phyloP scores from a whole-genome alignment of 2,329 filamentous ascomycete genomes.

The Nannizzia gypsea region DNA sequence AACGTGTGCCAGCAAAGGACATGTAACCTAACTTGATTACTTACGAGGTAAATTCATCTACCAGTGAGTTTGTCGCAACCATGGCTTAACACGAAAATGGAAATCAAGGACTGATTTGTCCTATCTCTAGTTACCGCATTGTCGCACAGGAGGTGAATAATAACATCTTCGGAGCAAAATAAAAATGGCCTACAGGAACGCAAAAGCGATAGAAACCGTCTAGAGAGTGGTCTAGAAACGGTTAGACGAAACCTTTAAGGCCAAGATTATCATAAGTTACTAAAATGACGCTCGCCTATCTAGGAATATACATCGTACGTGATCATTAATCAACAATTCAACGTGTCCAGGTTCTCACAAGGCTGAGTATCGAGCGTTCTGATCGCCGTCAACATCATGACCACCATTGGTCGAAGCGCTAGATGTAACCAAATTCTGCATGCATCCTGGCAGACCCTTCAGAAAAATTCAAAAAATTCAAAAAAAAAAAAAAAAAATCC shows the following conservation, averaged over 20 bases:
- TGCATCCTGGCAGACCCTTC: neutral
- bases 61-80: neutral
- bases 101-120: neutral
- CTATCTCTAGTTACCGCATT: neutral
- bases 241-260: neutral
- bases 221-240: neutral
- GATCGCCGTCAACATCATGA: neutral
- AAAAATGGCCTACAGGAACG: neutral
- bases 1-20: neutral
- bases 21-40: neutral
- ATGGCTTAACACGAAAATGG: neutral
- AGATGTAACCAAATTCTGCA: neutral
- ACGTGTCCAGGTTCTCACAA: neutral
- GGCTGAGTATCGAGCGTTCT: conserved; percentile 1
- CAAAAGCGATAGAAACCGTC: neutral
- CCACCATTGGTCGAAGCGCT: neutral
- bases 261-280: neutral
- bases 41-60: neutral
- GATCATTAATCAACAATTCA: conserved; percentile 5
- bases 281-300: neutral
- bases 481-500: too few species aligned
- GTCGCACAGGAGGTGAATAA: neutral
- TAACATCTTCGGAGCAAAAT: neutral
- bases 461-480: neutral
- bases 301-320: neutral